Evolutionary conservation across 306 rosid genomes (phyloP).

Genomic region (Glycyrrhiza uralensis): DNA sequence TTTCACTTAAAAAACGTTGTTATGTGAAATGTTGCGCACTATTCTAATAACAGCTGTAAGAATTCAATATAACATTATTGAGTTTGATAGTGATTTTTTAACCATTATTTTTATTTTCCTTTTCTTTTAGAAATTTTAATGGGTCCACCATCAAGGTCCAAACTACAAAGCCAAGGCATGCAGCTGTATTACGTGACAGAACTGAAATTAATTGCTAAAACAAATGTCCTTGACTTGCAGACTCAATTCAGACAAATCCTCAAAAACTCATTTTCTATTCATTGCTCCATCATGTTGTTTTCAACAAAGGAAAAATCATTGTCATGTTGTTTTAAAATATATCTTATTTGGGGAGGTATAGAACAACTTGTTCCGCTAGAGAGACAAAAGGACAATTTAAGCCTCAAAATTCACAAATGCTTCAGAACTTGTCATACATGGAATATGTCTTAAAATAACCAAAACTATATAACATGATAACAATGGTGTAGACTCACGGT

Average conservation of each 20-base stretch:
- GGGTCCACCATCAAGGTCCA: slow-evolving; percentile 42
- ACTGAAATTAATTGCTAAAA: slow-evolving; percentile 1
- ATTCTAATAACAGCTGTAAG: no score
- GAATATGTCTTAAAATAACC: neutral
- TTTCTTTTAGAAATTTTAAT: neutral
- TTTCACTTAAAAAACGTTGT: no score
- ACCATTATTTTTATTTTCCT: neutral
- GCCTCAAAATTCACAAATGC: neutral
- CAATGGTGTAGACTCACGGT: neutral
- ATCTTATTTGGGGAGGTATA: neutral
- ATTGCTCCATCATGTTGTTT: slow-evolving; percentile 3
- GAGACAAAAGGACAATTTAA: neutral
- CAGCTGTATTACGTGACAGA: slow-evolving; percentile 25
- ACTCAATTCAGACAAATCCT: slow-evolving; percentile 37
- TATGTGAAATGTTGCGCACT: no score
- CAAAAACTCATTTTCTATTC: slow-evolving; percentile 6
- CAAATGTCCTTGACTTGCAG: slow-evolving; percentile 44
- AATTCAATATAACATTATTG: no score
- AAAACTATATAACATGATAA: neutral
- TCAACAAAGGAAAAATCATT: neutral
- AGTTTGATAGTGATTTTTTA: no score
- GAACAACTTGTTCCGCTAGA: neutral
- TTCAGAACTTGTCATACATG: neutral
- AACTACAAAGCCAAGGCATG: slow-evolving; percentile 18
- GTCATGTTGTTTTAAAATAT: neutral